Evolutionary conservation across 257 asterid genomes (phyloP).

Genomic region (Plantago major): DNA sequence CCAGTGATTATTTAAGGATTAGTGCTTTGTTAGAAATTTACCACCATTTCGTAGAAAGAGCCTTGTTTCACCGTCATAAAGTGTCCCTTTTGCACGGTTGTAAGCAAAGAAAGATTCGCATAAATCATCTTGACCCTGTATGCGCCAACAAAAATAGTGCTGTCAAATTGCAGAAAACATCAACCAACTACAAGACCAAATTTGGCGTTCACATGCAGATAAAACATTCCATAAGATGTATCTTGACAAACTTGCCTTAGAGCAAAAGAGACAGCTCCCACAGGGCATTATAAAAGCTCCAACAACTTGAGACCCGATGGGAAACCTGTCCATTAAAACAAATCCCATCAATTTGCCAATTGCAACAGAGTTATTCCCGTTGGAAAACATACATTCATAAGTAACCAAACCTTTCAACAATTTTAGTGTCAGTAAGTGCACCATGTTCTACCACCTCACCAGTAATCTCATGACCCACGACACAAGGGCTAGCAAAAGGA

Average conservation of each 20-base stretch:
- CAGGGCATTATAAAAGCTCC: conserved; percentile 99
- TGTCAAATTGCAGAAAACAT: not conserved
- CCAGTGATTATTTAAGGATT: not conserved
- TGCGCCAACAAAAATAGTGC: conserved; percentile 2
- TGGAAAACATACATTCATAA: not conserved
- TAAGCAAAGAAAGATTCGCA: conserved; percentile 89
- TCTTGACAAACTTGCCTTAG: conserved; percentile 53
- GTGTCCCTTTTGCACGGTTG: conserved; percentile 96
- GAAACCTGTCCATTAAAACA: conserved; percentile 44
- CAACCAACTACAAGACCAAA: not conserved
- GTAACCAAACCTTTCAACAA: conserved; percentile 53
- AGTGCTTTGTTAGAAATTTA: conserved; percentile 25
- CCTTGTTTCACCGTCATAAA: conserved; percentile 96
- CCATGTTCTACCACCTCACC: conserved; percentile 98
- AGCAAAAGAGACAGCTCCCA: conserved; percentile 90
- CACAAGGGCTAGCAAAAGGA: conserved; percentile 94
- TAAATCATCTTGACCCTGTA: conserved; percentile 96
- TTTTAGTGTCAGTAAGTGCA: conserved; percentile 63
- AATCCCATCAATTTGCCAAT: conserved; percentile 9
- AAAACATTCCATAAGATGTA: conserved; percentile 18
- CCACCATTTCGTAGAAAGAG: conserved; percentile 80
- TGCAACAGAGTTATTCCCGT: not conserved
- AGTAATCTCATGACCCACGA: conserved; percentile 92
- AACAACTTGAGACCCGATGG: conserved; percentile 79
- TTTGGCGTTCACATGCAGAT: not conserved